phyloP scores from a whole-genome alignment of 2,329 filamentous ascomycete species.

The Pezicula carpinea region DNA sequence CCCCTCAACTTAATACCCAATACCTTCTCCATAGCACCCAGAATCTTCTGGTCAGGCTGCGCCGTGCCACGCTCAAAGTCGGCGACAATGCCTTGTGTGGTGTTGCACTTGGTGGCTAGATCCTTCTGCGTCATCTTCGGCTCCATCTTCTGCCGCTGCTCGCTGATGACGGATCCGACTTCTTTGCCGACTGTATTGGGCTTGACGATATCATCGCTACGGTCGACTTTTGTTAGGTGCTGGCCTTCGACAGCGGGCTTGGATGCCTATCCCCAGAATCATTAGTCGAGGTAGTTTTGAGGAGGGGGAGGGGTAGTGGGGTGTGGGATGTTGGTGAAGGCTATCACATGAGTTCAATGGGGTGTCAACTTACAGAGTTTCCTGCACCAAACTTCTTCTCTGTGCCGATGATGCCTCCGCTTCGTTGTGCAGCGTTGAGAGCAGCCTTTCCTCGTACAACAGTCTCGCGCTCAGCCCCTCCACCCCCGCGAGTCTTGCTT shows the following conservation, averaged over 20 bases:
- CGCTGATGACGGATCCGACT: slow-evolving; percentile 78
- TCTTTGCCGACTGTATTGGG: slow-evolving; percentile 81
- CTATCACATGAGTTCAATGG: neutral
- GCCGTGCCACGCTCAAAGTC: slow-evolving; percentile 81
- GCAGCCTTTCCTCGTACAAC: slow-evolving; percentile 79
- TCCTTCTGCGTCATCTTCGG: slow-evolving; percentile 96
- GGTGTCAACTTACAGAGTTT: slow-evolving; percentile 64
- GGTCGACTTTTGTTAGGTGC: slow-evolving; percentile 96
- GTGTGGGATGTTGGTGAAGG: neutral
- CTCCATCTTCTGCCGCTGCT: slow-evolving; percentile 73
- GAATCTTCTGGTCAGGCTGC: slow-evolving; percentile 77
- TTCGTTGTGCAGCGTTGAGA: slow-evolving; percentile 84
- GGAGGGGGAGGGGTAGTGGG: slow-evolving; percentile 1
- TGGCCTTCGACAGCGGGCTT: slow-evolving; percentile 71
- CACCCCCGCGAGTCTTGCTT: slow-evolving; percentile 70
- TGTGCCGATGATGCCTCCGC: slow-evolving; percentile 69
- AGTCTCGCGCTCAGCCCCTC: slow-evolving; percentile 68
- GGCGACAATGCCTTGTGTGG: slow-evolving; percentile 71
- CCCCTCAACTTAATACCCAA: slow-evolving; percentile 87
- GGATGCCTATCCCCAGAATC: slow-evolving; percentile 35
- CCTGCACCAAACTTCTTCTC: slow-evolving; percentile 86
- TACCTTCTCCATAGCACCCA: slow-evolving; percentile 72
- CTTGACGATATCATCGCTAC: slow-evolving; percentile 94
- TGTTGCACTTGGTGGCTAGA: slow-evolving; percentile 83
- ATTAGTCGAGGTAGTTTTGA: slow-evolving; percentile 3